Percentiles rank a stretch among this genome's conserved stretches.
These are phyloP conservation scores for Pythium rhizo-oryzae DNA, from an alignment of 352 stramenopile genomes.

Conservation along the genomic window DNA sequence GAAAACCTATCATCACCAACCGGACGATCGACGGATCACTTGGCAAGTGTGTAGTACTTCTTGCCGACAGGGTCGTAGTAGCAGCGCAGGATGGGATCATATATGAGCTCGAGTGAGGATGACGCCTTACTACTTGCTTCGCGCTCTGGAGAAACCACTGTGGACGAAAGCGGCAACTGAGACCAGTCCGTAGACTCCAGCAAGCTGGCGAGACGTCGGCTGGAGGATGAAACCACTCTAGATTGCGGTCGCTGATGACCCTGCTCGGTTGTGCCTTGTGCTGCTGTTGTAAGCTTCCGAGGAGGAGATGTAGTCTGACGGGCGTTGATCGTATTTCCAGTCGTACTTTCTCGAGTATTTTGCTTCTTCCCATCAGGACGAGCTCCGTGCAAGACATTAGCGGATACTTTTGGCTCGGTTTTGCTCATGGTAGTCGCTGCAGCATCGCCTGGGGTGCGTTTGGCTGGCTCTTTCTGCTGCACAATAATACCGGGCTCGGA, in stretches of 20 bases:
- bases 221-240: slow-evolving; percentile 2
- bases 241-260: neutral
- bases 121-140: slow-evolving; percentile 16
- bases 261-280: neutral
- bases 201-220: slow-evolving; percentile 48
- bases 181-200: slow-evolving; percentile 78
- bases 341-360: neutral
- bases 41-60: slow-evolving; percentile 80
- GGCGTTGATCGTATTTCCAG: no score
- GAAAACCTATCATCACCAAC: neutral
- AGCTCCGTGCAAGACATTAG: neutral
- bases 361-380: neutral
- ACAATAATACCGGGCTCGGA: neutral
- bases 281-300: neutral
- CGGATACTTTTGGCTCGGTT: neutral
- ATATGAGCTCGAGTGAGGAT: slow-evolving; percentile 73
- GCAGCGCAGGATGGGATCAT: slow-evolving; percentile 81
- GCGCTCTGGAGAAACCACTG: slow-evolving; percentile 6
- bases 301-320: neutral
- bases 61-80: slow-evolving; percentile 83
- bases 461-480: neutral
- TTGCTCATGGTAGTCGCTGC: neutral
- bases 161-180: slow-evolving; percentile 24
- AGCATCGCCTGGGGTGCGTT: neutral
- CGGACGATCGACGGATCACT: slow-evolving; percentile 1